phyloP scores from a whole-genome alignment of 2,329 filamentous ascomycete species.

The Drechslera avenae region DNA sequence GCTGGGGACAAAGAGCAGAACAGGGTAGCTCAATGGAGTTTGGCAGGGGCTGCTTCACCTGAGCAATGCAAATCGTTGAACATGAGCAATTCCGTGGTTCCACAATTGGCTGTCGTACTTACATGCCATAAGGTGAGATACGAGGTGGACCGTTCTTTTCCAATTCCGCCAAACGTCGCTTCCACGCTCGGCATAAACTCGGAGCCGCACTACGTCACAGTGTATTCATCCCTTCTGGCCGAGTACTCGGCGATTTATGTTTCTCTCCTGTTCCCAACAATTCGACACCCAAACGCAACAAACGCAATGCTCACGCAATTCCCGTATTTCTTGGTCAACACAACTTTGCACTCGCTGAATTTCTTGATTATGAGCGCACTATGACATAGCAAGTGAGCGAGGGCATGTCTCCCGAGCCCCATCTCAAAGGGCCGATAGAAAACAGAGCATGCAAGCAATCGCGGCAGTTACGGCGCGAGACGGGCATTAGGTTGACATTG shows the following conservation, averaged over 20 bases:
- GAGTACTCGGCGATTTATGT: slow-evolving; percentile 8
- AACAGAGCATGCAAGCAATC: slow-evolving; percentile 8
- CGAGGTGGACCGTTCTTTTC: too few relatives aligned
- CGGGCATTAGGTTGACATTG: slow-evolving; percentile 9
- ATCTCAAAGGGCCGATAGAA: slow-evolving; percentile 19
- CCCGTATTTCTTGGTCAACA: not conserved
- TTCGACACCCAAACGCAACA: not conserved
- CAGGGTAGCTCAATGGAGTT: slow-evolving; percentile 12
- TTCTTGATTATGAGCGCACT: not conserved
- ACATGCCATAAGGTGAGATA: not conserved
- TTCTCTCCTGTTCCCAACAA: not conserved
- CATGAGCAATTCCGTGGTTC: slow-evolving; percentile 4
- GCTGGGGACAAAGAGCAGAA: slow-evolving; percentile 11
- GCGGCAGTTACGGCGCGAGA: slow-evolving; percentile 4
- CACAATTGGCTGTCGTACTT: not conserved
- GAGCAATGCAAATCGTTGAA: slow-evolving; percentile 18
- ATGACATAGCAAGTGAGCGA: slow-evolving; percentile 5
- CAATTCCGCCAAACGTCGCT: not conserved
- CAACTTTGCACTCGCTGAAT: not conserved
- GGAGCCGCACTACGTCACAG: not conserved
- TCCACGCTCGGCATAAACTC: slow-evolving; percentile 5
- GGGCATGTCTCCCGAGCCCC: slow-evolving; percentile 9
- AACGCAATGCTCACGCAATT: not conserved
- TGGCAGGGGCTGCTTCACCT: slow-evolving; percentile 12
- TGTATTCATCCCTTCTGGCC: slow-evolving; percentile 4